Base-by-base conservation (phyloP, 2,329 filamentous ascomycete genomes). In the Epichloe sibirici region DNA sequence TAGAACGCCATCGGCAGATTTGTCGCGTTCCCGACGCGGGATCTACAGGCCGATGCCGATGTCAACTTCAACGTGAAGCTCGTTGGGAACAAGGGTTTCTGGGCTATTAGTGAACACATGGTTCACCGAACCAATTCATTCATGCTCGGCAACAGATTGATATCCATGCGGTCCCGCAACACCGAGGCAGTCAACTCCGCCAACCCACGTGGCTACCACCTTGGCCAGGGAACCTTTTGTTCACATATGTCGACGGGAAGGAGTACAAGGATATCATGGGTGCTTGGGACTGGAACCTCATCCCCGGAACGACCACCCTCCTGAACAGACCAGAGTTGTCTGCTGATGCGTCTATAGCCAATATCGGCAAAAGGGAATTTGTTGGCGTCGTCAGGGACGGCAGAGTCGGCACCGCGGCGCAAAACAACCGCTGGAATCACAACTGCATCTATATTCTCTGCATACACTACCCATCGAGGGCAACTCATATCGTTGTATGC, bases 241-340 rank as follows among this genome's bases (percentile, higher is more conserved):
- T 58, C 51, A 54, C 55, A 2, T 58, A 59, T 23, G 58, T 61
- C n/a, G 49, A 53, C n/a, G 59, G 59, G 25, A 56, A 54, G 50
- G 58, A 61, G 52, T 61, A 61, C 56, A 56, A 55, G 35, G 59
- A 61, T 52, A 59, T 61, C 7, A 55, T 57, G 56, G 57, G 45
- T 15, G 54, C 57, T 2, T 59, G 58, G 58, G 58, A 61, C 55
- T 61, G 59, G 59, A 58, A 58, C 40, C 57, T 61, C 5, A 45
- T 61, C 6, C 59, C 59, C 2, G 59, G 59, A 28, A 59, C 57
- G 9, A 61, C 59, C 7, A 51, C 55, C 1, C 49, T 58, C 5
- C 57, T 55, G 21, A 54, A 58, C n/a, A 48, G 48, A n/a, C 57
- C 58, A 2, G 48, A 49, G 8, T 52, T 55, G 2, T 25, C 54